Percentiles rank a stretch among this genome's conserved stretches.
phyloP scores from a whole-genome alignment of 1,139 yeast genomes.

The Pichia sp. region DNA sequence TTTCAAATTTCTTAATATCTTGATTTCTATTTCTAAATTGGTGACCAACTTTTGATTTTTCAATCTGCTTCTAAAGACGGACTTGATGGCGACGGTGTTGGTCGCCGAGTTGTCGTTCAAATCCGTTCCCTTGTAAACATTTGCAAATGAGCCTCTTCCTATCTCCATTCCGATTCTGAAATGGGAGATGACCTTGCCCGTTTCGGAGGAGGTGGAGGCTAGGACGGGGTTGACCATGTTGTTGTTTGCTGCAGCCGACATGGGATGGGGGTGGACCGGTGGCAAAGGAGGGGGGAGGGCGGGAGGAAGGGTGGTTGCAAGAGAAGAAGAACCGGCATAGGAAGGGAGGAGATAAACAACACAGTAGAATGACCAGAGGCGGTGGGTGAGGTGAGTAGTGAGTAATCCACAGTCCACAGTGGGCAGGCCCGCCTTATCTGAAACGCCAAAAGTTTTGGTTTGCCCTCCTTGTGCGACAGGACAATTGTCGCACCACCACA shows the following conservation, averaged over 20 bases:
- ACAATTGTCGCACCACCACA: no score
- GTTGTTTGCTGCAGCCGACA: not conserved
- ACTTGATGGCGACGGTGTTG: constrained; percentile 81
- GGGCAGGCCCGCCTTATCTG: no score
- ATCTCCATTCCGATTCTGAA: constrained; percentile 69
- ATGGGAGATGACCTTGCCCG: constrained; percentile 36
- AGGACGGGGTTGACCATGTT: constrained; percentile 1
- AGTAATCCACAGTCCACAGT: no score
- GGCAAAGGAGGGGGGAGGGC: not conserved
- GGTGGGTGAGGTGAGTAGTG: no score
- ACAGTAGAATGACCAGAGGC: no score
- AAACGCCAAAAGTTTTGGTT: no score
- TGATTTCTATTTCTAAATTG: constrained; percentile 86
- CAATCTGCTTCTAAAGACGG: constrained; percentile 79
- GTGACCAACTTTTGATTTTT: constrained; percentile 84
- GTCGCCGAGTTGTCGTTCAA: constrained; percentile 33
- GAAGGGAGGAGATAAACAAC: no score
- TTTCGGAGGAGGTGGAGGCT: constrained; percentile 1
- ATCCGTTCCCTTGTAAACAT: constrained; percentile 72
- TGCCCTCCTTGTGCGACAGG: no score
- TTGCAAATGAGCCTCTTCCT: constrained; percentile 95
- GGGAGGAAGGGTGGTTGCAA: not conserved
- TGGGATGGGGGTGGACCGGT: not conserved
- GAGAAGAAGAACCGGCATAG: no score
- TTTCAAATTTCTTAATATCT: constrained; percentile 78